Evolutionary conservation across 306 rosid genomes (phyloP).

Genomic region (Senna siamea): DNA sequence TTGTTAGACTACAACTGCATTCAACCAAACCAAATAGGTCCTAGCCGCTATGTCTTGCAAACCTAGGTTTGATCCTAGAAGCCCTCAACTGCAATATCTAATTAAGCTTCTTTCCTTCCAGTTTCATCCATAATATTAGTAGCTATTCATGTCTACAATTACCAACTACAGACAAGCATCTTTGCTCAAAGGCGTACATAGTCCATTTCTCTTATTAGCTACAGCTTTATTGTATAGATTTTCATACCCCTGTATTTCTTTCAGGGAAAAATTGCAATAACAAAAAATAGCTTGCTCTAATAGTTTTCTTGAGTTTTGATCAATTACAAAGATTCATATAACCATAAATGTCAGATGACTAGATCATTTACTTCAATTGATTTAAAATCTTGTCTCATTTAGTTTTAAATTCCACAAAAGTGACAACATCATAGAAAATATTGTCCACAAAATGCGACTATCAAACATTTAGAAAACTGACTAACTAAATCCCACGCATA

Average conservation of each 20-base stretch:
- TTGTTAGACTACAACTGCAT: not conserved
- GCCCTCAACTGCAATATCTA: not conserved
- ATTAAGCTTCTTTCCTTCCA: conserved; percentile 10
- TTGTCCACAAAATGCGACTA: not conserved
- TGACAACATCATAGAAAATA: not conserved
- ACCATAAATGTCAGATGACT: conserved; percentile 20
- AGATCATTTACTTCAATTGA: not conserved
- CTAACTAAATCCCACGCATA: not conserved
- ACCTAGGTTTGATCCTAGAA: conserved; percentile 16
- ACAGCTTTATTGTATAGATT: not conserved
- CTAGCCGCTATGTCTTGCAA: not conserved
- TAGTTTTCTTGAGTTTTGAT: not conserved
- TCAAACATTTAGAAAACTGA: conserved; percentile 1
- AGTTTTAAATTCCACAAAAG: not conserved
- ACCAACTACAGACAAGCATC: conserved; percentile 7
- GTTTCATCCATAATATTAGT: conserved; percentile 13
- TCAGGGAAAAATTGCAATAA: not conserved
- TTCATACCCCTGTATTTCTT: not conserved
- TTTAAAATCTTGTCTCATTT: not conserved
- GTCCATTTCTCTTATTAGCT: conserved; percentile 24
- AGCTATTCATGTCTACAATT: conserved; percentile 9
- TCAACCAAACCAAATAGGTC: not conserved
- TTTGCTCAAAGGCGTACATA: not conserved
- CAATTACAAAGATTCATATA: not conserved
- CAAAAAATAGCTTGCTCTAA: conserved; percentile 27